A percentile compares a stretch with the other conserved stretches of the same genome.
phyloP scores from a whole-genome alignment of 352 stramenopile species.

The Thraustochytrium sp. region DNA sequence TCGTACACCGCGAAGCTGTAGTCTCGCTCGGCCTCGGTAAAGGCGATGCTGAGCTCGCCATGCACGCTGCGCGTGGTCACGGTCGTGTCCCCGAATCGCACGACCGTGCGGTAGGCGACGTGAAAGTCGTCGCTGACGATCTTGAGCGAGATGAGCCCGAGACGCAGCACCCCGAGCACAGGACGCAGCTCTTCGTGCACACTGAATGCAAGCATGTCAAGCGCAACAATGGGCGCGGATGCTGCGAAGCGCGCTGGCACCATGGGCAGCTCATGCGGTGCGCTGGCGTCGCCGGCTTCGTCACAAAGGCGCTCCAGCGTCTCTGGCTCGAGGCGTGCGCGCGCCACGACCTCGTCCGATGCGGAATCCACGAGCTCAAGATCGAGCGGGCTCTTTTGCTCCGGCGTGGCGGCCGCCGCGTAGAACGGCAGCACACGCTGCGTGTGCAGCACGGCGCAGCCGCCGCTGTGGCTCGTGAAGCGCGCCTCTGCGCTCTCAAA shows the following conservation, averaged over 20 bases:
- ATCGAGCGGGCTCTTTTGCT: background rate
- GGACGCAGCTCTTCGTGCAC: background rate
- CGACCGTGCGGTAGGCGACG: background rate
- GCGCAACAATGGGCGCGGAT: background rate
- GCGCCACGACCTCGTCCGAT: background rate
- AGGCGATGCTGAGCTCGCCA: conserved; percentile 12
- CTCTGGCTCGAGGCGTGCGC: background rate
- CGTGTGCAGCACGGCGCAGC: background rate
- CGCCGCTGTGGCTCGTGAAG: background rate
- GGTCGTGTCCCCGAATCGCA: background rate
- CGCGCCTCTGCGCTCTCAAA: background rate
- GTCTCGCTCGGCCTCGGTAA: background rate
- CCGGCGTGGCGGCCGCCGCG: background rate
- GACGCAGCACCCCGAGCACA: conserved; percentile 1
- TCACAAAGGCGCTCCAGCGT: background rate
- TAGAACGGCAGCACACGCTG: background rate
- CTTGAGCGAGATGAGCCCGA: background rate
- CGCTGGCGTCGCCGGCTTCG: background rate
- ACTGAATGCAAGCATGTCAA: background rate
- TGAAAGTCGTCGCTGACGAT: background rate
- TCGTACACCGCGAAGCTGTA: conserved; percentile 37
- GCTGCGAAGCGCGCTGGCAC: background rate
- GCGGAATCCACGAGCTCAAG: background rate
- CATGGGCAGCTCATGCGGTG: background rate
- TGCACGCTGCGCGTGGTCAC: background rate